Evolutionary conservation across 2,329 filamentous ascomycete species (phyloP), one percentile per base, ranked within the genome.

Genomic region (Blastomyces emzantsi): DNA sequence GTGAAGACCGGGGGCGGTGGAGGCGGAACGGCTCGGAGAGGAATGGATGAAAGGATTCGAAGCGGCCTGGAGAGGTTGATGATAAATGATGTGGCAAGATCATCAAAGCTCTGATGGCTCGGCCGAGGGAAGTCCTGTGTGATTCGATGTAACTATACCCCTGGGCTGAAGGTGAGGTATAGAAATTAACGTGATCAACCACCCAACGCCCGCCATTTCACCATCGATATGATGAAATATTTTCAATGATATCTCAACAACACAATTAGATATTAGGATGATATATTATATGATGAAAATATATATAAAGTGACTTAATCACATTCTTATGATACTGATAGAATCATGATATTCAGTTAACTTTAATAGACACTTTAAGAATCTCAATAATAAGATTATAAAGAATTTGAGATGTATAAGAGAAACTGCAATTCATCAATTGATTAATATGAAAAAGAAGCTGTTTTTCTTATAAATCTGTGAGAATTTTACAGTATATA

Each of bases 41-140:
- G 76, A 19, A 78, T 79, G 76, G 73, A 74, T 64, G 68, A 64
- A 58, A 65, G 64, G 55, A 72, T 78, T 60, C 67, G 85, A 33
- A 72, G 72, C 45, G 87, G 86, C 1, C 75, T 90, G 63, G 79
- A 84, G 73, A 83, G 79, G 66, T 76, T 90, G 69, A 68, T 82
- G 45, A 75, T 81, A 45, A 68, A 68, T 25, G 62, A 65, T 22
- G n/a, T 5, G 22, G 22, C 64, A 45, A 65, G 62, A 60, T 63
- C 71, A 30, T 30, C 49, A 52, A 52, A 52, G 49, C 25, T 52
- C 5, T 52, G 49, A 52, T 17, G 17, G 15, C 25, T 52, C 11
- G 22, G 15, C 25, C 13, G 5, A 25, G 49, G 30, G 36, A 11
- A 22, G 36, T 33, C 15, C 41, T 19, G 2, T 47, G 36, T 39